phyloP scores from a whole-genome alignment of 108 stramenopile species.

The Nannochloropsis oceanica region DNA sequence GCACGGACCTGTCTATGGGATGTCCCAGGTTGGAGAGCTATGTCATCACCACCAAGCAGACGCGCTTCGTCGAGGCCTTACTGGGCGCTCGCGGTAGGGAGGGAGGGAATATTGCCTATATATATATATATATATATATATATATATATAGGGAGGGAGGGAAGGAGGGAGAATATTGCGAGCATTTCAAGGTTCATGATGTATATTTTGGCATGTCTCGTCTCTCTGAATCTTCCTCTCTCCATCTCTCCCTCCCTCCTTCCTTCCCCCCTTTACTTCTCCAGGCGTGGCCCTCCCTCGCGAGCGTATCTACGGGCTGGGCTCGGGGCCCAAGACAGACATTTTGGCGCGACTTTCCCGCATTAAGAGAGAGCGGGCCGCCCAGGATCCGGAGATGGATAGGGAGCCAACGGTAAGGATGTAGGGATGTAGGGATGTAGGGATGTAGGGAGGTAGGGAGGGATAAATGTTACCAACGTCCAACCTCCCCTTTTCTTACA shows the following conservation, averaged over 20 bases:
- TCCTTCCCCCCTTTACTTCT: neutral
- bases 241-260: neutral
- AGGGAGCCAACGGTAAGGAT: neutral
- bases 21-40: conserved; percentile 8
- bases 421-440: too few species aligned
- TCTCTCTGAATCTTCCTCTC: neutral
- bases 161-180: neutral
- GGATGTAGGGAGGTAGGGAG: neutral
- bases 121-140: too few species aligned
- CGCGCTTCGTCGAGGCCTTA: conserved; percentile 13
- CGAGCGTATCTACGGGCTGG: neutral
- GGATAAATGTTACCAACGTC: too few species aligned
- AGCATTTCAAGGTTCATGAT: too few species aligned
- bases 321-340: neutral
- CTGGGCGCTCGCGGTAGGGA: conserved; percentile 9
- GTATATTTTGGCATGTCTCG: too few species aligned
- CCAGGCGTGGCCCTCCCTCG: neutral
- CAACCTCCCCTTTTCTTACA: neutral
- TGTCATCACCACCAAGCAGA: conserved; percentile 25
- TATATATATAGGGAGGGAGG: neutral
- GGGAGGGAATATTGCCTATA: neutral
- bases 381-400: neutral
- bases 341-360: neutral
- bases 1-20: neutral
- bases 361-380: neutral